Conservation (phyloP, 2,329 filamentous ascomycete species). For the Colletotrichum orchidophilum region DNA sequence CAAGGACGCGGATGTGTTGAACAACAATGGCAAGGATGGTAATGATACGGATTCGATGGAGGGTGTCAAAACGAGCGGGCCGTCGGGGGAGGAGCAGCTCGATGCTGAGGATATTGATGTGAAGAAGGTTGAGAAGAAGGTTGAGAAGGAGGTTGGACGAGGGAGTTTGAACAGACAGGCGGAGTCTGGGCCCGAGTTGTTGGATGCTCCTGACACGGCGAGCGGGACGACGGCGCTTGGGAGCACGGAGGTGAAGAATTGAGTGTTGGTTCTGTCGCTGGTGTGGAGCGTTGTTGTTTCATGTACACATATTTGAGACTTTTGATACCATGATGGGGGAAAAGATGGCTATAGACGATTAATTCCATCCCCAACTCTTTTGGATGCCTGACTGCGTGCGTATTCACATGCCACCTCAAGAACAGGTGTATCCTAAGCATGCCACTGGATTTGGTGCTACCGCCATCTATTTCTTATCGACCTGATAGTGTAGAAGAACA, state of each 20-base stretch:
- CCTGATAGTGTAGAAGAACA: too few relatives aligned
- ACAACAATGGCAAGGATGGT: constrained; percentile 4
- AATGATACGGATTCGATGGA: constrained; percentile 39
- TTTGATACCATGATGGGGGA: background rate
- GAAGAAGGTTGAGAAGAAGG: background rate
- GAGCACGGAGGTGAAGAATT: constrained; percentile 20
- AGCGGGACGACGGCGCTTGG: constrained; percentile 16
- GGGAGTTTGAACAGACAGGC: background rate
- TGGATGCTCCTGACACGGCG: constrained; percentile 25
- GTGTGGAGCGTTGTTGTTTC: background rate
- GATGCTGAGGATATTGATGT: constrained; percentile 24
- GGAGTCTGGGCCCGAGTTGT: constrained; percentile 17
- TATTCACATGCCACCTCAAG: too few relatives aligned
- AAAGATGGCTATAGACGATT: background rate
- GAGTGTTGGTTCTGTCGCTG: background rate
- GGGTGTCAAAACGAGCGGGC: constrained; percentile 48
- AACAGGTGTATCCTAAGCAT: too few relatives aligned
- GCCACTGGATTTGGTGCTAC: too few relatives aligned
- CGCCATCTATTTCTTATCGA: too few relatives aligned
- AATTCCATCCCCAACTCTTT: background rate
- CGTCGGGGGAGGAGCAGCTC: constrained; percentile 45
- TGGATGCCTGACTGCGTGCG: too few relatives aligned
- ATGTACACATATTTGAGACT: background rate
- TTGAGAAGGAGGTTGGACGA: background rate
- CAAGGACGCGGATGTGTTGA: constrained; percentile 46